These are phyloP conservation scores for Meyerozyma smithsonii DNA, from an alignment of 1,139 yeast species.

Conservation along the genomic window DNA sequence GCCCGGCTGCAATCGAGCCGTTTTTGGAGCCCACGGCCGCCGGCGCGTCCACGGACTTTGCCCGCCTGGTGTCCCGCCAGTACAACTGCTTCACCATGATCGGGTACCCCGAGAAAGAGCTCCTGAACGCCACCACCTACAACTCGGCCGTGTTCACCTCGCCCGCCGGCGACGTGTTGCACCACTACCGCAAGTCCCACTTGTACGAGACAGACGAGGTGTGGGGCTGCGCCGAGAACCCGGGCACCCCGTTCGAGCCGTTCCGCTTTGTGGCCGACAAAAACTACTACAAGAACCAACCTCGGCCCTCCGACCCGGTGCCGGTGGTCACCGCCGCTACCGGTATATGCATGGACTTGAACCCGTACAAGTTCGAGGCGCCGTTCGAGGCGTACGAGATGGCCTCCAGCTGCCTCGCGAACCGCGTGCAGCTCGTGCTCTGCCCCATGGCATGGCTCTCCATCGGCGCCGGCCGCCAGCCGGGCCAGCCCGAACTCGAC, in stretches of 20 bases:
- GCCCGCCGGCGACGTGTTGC: constrained; percentile 53
- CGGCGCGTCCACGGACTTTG: constrained; percentile 51
- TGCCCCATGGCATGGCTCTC: constrained; percentile 92
- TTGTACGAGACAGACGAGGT: constrained; percentile 73
- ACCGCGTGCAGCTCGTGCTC: constrained; percentile 51
- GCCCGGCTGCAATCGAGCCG: constrained; percentile 52
- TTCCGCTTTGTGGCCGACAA: constrained; percentile 35
- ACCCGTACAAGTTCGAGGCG: constrained; percentile 79
- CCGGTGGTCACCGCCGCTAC: constrained; percentile 41
- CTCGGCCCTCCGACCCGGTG: background rate
- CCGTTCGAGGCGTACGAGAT: constrained; percentile 76
- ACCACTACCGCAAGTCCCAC: constrained; percentile 74
- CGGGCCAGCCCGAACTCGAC: constrained; percentile 18
- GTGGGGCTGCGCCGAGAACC: constrained; percentile 79
- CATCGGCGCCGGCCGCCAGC: constrained; percentile 20
- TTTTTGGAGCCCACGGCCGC: constrained; percentile 41
- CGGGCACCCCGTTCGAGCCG: constrained; percentile 37
- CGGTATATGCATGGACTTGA: constrained; percentile 95
- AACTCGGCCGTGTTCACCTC: constrained; percentile 70
- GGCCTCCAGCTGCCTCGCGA: constrained; percentile 46
- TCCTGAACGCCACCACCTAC: constrained; percentile 41
- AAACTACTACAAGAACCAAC: constrained; percentile 17
- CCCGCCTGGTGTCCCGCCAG: constrained; percentile 44
- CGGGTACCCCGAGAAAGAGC: constrained; percentile 72
- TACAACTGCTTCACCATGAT: constrained; percentile 65